Evolutionary conservation across 140 eudicot genomes (phyloP).

Genomic region (Oenanthe javanica): DNA sequence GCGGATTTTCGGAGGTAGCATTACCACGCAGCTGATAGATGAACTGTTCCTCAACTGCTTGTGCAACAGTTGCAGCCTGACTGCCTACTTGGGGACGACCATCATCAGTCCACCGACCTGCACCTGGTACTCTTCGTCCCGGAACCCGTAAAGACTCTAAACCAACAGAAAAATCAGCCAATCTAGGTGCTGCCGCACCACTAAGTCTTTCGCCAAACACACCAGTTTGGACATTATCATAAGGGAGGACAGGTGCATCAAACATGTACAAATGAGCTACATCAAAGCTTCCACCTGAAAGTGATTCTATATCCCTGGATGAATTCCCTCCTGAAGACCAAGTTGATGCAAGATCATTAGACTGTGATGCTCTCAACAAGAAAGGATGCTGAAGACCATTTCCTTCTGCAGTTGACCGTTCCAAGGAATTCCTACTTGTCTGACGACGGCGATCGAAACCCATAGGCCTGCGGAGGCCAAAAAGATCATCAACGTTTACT

Average conservation of each 20-base stretch:
- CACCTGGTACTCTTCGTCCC: constrained; percentile 88
- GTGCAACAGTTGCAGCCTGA: constrained; percentile 89
- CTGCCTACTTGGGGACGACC: constrained; percentile 93
- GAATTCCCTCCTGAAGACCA: constrained; percentile 63
- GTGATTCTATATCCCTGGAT: constrained; percentile 62
- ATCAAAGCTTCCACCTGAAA: constrained; percentile 62
- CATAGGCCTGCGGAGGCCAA: constrained; percentile 70
- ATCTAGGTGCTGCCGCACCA: constrained; percentile 58
- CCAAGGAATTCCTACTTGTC: constrained; percentile 66
- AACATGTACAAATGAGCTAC: constrained; percentile 65
- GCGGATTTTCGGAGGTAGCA: constrained; percentile 27
- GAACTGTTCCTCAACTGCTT: constrained; percentile 84
- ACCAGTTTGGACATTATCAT: constrained; percentile 49
- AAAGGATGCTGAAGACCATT: constrained; percentile 85
- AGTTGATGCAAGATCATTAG: constrained; percentile 48
- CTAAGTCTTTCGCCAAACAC: constrained; percentile 63
- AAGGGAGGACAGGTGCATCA: constrained; percentile 82
- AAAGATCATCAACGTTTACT: constrained; percentile 88
- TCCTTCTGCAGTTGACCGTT: constrained; percentile 59
- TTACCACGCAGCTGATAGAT: constrained; percentile 47
- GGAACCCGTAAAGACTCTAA: constrained; percentile 73
- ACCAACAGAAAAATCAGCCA: constrained; percentile 81
- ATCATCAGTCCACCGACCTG: constrained; percentile 98
- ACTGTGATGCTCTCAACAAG: constrained; percentile 55
- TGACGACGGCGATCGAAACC: constrained; percentile 94